These are phyloP conservation scores for Candida nemodendra DNA, from an alignment of 805 yeast species.

Conservation along the genomic window DNA sequence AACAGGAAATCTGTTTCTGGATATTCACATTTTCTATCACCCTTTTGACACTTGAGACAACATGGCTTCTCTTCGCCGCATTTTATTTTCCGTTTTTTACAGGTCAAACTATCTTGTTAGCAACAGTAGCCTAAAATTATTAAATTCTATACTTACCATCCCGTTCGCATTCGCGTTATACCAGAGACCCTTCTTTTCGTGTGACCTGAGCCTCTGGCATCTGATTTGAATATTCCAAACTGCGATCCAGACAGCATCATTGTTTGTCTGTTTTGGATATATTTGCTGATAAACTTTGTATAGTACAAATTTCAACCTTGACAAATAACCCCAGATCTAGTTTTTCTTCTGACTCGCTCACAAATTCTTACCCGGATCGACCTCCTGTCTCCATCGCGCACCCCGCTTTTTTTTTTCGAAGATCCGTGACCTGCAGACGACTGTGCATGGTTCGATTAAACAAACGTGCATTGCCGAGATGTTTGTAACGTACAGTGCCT, in stretches of 20 bases:
- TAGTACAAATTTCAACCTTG: too few species aligned
- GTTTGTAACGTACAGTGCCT: too few species aligned
- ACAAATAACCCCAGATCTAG: too few species aligned
- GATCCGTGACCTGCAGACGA: too few species aligned
- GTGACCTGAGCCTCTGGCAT: background rate
- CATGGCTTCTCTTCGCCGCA: constrained; percentile 10
- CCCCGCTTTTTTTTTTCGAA: background rate
- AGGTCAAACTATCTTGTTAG: constrained; percentile 7
- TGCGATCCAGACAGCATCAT: background rate
- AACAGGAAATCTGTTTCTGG: constrained; percentile 6
- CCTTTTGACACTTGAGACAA: constrained; percentile 6
- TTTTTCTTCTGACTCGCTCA: too few species aligned
- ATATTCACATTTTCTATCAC: constrained; percentile 7
- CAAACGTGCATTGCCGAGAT: too few species aligned
- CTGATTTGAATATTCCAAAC: background rate
- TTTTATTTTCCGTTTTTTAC: constrained; percentile 14
- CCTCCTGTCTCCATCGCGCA: too few species aligned
- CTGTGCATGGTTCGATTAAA: too few species aligned
- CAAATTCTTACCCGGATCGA: constrained; percentile 1
- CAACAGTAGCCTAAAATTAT: background rate
- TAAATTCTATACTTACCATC: constrained; percentile 9
- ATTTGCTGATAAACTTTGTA: background rate
- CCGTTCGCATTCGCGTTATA: constrained; percentile 8
- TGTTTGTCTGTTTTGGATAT: background rate
- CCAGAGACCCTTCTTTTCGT: constrained; percentile 3